A percentile compares a stretch with the other conserved stretches of the same genome.
phyloP scores from a whole-genome alignment of 352 stramenopile species.

The Pythium dissimile region DNA sequence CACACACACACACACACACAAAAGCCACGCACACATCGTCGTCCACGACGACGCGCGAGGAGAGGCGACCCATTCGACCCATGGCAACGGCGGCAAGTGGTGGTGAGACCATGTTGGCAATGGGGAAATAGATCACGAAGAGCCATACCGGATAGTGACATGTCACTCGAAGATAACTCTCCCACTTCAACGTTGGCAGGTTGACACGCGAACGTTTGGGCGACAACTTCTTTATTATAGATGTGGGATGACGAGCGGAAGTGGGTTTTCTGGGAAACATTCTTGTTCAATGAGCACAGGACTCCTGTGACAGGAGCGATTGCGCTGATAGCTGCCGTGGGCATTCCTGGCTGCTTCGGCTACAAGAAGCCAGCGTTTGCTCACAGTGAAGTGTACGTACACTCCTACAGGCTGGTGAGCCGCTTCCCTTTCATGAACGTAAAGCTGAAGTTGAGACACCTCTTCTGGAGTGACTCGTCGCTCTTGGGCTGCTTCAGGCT shows the following conservation, averaged over 20 bases:
- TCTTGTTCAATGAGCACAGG: background rate
- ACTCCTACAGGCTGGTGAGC: too few species aligned
- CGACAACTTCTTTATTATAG: background rate
- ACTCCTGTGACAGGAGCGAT: background rate
- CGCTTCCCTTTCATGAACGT: too few species aligned
- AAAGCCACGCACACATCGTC: conserved; percentile 8
- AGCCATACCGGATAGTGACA: background rate
- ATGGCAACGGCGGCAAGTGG: conserved; percentile 1
- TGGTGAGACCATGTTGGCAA: background rate
- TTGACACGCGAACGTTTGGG: background rate
- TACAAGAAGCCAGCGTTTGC: too few species aligned
- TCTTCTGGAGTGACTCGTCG: background rate
- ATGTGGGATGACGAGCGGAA: background rate
- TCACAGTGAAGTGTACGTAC: too few species aligned
- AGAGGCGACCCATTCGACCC: conserved; percentile 10
- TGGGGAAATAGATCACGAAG: background rate
- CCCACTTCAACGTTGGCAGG: background rate
- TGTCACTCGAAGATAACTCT: too few species aligned
- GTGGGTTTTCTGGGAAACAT: background rate
- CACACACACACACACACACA: background rate
- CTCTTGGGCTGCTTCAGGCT: background rate
- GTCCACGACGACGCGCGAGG: conserved; percentile 2
- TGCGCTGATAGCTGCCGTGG: background rate
- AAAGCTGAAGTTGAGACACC: too few species aligned
- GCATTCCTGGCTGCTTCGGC: too few species aligned